Conservation (phyloP, 2,329 filamentous ascomycete species). For the Aulographum hederae region DNA sequence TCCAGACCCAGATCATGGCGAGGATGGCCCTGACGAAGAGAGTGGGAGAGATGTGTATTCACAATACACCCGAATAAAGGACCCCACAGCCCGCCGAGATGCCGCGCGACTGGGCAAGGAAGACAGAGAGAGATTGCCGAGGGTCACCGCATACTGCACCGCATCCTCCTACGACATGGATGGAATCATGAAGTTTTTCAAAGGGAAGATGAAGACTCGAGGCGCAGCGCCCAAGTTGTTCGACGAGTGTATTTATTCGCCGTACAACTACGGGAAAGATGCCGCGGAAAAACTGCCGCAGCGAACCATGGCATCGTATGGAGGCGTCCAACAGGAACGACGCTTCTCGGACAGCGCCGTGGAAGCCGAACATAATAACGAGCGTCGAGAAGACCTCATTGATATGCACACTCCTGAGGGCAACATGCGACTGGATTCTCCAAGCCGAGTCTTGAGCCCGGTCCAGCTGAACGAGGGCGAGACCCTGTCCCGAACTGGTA, state of each 20-base stretch:
- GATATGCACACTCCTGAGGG: constrained; percentile 33
- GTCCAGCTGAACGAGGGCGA: too few species aligned
- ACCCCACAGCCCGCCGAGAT: constrained; percentile 80
- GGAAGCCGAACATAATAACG: constrained; percentile 40
- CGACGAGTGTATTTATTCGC: constrained; percentile 94
- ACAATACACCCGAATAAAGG: constrained; percentile 94
- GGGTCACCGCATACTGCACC: constrained; percentile 94
- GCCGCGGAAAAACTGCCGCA: constrained; percentile 11
- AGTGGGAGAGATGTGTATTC: constrained; percentile 92
- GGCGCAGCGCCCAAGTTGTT: constrained; percentile 80
- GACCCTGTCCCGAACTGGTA: constrained; percentile 11
- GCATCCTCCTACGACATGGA: constrained; percentile 85
- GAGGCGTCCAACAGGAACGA: constrained; percentile 36
- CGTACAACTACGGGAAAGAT: constrained; percentile 55
- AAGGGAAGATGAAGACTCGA: constrained; percentile 59
- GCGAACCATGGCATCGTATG: constrained; percentile 5
- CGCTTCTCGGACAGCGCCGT: constrained; percentile 58
- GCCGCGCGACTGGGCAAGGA: constrained; percentile 86
- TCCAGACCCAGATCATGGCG: constrained; percentile 69
- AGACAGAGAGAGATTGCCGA: constrained; percentile 67
- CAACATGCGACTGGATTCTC: constrained; percentile 8
- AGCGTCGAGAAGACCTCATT: constrained; percentile 42
- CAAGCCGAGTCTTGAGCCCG: too few species aligned
- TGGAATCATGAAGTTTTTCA: constrained; percentile 74
- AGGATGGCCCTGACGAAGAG: constrained; percentile 66